Base-by-base conservation (phyloP, 768 basidiomycete species). In the Boletus bicolor region DNA sequence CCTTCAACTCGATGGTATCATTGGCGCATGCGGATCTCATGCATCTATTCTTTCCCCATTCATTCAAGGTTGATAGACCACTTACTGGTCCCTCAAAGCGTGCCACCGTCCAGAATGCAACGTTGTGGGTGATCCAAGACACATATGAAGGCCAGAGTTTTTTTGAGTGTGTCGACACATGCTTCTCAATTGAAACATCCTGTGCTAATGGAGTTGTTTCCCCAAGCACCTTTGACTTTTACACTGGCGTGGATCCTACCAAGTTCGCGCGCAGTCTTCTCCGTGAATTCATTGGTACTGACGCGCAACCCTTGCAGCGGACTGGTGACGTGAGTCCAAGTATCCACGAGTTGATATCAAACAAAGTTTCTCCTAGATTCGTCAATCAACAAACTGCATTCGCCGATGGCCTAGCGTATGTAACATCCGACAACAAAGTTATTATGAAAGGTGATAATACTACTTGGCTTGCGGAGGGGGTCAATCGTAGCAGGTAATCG, bases 381-480 rank as follows among this genome's bases (percentile, higher is more conserved):
- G 80, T 88, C 48, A 76, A 87, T 62, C 56, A 69, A 51, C 71
- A 70, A 15, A 77, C 74, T 47, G 87, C 88, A 4, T 80, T 85
- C 62, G 64, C 74, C 11, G 69, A 75, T 39, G 72, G 77, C 44
- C 77, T 91, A 8, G 82, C 79, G 2, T 89, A 78, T 66, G 77
- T 86, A 14, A 73, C 79, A 12, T 75, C 76, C 21, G 75, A 85
- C 65, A 80, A 79, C 37, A 79, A 77, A 32, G 84, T 88, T 36
- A 77, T 89, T 19, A 91, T 92, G 88, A 82, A 85, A 65, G 87
- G 86, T 12, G 89, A 92, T 58, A 77, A 89, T 64, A 84, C 80
- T 1, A 85, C 78, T 15, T 73, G 69, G 72, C 69, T 91, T 24
- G 59, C 75, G 7, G 47, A 72, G 36, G 87, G 86, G 28, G 73